phyloP scores from a whole-genome alignment of 2,329 filamentous ascomycete genomes.

The Ascochyta fabae region DNA sequence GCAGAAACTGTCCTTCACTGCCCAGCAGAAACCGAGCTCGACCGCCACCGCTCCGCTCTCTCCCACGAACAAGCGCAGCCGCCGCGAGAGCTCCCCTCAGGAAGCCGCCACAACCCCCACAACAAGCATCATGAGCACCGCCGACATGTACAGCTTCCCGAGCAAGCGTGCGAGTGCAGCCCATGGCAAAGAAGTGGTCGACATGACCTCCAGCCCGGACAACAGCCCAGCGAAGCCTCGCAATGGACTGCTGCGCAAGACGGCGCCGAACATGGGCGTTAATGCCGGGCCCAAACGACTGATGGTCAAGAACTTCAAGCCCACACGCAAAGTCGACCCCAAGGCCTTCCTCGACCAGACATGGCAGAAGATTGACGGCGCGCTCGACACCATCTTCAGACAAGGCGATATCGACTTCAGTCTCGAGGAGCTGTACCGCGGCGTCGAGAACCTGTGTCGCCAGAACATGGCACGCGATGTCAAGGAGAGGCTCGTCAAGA shows the following conservation, averaged over 20 bases:
- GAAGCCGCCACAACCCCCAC: conserved; percentile 18
- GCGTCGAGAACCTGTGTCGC: conserved; percentile 89
- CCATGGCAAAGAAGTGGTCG: conserved; percentile 30
- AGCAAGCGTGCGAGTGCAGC: conserved; percentile 34
- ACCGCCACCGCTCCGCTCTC: conserved; percentile 34
- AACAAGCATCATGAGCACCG: conserved; percentile 35
- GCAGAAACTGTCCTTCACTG: conserved; percentile 46
- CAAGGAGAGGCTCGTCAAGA: conserved; percentile 68
- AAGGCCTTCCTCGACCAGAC: conserved; percentile 79
- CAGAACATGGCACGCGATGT: conserved; percentile 74
- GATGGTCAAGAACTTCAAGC: conserved; percentile 89
- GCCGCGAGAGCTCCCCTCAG: conserved; percentile 34
- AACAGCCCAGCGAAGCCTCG: conserved; percentile 52
- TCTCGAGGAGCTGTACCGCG: conserved; percentile 87
- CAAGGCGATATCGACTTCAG: conserved; percentile 67
- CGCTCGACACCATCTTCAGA: conserved; percentile 75
- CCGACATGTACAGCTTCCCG: conserved; percentile 47
- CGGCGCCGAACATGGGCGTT: conserved; percentile 72
- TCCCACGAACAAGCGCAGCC: conserved; percentile 40
- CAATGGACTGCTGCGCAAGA: conserved; percentile 45
- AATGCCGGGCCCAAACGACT: conserved; percentile 76
- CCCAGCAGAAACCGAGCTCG: conserved; percentile 43
- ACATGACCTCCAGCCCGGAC: conserved; percentile 46
- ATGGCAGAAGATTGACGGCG: conserved; percentile 75
- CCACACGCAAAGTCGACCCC: conserved; percentile 67